Percentiles rank a stretch among this genome's conserved stretches.
Evolutionary conservation across 108 stramenopile genomes (phyloP).

Genomic region (Asterionellopsis glacialis): DNA sequence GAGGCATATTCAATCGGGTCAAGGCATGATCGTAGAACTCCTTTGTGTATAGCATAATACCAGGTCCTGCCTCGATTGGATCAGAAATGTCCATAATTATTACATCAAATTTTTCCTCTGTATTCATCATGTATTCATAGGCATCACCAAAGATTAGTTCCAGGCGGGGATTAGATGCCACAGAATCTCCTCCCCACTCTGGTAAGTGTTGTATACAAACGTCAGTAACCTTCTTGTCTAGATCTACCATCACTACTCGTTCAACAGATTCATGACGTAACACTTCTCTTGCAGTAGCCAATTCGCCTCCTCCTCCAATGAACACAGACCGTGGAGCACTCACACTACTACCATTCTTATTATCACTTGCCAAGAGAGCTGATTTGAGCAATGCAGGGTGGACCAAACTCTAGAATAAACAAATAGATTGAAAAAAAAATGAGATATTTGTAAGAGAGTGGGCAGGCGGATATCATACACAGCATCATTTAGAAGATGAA

Average conservation of each 20-base stretch:
- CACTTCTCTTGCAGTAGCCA: slow-evolving; percentile 85
- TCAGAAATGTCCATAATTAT: slow-evolving; percentile 57
- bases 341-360: slow-evolving; percentile 3
- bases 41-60: slow-evolving; percentile 84
- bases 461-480: too few species aligned
- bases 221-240: slow-evolving; percentile 76
- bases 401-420: slow-evolving; percentile 33
- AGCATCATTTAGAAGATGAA: too few species aligned
- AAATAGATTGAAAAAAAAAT: too few species aligned
- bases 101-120: slow-evolving; percentile 35
- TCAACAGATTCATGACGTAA: slow-evolving; percentile 72
- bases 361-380: slow-evolving; percentile 18
- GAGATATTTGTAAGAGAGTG: too few species aligned
- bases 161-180: slow-evolving; percentile 53
- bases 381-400: slow-evolving; percentile 69
- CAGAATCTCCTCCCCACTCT: slow-evolving; percentile 79
- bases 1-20: slow-evolving; percentile 27
- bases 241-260: slow-evolving; percentile 85
- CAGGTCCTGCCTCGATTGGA: slow-evolving; percentile 91
- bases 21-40: slow-evolving; percentile 82
- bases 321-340: slow-evolving; percentile 62
- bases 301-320: slow-evolving; percentile 87
- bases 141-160: slow-evolving; percentile 75
- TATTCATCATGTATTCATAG: slow-evolving; percentile 42
- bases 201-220: slow-evolving; percentile 66